Percentiles rank a stretch among this genome's conserved stretches.
These are phyloP conservation scores for Xylaria nigripes DNA, from an alignment of 495 filamentous ascomycete species.

Conservation along the genomic window DNA sequence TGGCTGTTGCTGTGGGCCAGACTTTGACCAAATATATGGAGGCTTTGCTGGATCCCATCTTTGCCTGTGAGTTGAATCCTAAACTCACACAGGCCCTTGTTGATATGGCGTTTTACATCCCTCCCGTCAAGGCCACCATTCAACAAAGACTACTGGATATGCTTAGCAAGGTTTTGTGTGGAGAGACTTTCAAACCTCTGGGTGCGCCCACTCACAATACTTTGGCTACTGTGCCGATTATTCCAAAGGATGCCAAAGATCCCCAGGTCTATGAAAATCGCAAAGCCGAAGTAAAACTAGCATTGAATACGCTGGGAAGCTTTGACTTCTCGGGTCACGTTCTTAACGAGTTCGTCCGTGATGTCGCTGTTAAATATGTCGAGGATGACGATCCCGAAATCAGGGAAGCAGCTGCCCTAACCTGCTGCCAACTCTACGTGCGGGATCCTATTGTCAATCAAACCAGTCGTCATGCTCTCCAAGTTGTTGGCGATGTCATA, in stretches of 20 bases:
- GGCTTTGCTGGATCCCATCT: slow-evolving; percentile 88
- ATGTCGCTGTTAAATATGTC: slow-evolving; percentile 96
- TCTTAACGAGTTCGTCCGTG: slow-evolving; percentile 94
- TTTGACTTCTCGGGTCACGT: slow-evolving; percentile 94
- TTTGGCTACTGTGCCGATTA: slow-evolving; percentile 65
- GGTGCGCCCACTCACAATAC: slow-evolving; percentile 65
- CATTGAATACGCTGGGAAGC: slow-evolving; percentile 84
- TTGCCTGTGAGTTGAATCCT: slow-evolving; percentile 86
- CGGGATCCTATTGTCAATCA: slow-evolving; percentile 96
- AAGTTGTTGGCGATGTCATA: slow-evolving; percentile 95
- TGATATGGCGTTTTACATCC: slow-evolving; percentile 98
- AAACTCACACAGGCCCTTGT: slow-evolving; percentile 90
- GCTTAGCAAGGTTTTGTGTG: slow-evolving; percentile 87
- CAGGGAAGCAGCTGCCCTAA: slow-evolving; percentile 87
- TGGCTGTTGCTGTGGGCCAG: slow-evolving; percentile 90
- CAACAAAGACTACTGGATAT: slow-evolving; percentile 92
- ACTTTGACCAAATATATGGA: slow-evolving; percentile 98
- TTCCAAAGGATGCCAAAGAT: slow-evolving; percentile 79
- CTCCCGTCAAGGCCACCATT: slow-evolving; percentile 82
- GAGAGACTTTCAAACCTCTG: slow-evolving; percentile 81
- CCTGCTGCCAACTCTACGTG: slow-evolving; percentile 94
- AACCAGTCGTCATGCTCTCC: slow-evolving; percentile 89
- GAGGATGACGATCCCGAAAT: slow-evolving; percentile 92
- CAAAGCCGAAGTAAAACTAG: slow-evolving; percentile 84
- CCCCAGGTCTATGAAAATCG: slow-evolving; percentile 60